phyloP scores from a whole-genome alignment of 306 rosid genomes.

The Prunus fruticosa region DNA sequence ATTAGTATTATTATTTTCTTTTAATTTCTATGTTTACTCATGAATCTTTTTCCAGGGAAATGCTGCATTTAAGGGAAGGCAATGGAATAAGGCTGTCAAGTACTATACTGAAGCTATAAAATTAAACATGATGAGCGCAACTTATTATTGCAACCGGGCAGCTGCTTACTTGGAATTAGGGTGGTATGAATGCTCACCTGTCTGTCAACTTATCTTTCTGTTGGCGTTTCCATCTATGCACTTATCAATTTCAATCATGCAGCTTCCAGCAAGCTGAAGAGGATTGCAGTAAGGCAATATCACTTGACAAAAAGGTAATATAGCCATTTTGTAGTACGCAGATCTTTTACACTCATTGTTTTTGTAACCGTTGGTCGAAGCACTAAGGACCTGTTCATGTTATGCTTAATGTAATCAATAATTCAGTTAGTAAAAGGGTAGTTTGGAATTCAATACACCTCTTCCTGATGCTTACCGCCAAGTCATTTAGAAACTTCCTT shows the following conservation, averaged over 20 bases:
- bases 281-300: constrained; percentile 73
- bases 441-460: background rate
- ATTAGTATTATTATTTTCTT: background rate
- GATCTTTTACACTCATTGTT: background rate
- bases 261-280: constrained; percentile 92
- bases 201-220: constrained; percentile 12
- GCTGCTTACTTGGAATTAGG: constrained; percentile 80
- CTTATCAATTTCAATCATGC: constrained; percentile 27
- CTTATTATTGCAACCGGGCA: constrained; percentile 83
- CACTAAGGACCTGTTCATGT: background rate
- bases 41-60: constrained; percentile 61
- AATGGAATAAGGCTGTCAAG: constrained; percentile 73
- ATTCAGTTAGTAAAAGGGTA: background rate
- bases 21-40: background rate
- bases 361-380: background rate
- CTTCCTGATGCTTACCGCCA: background rate
- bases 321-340: background rate
- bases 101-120: constrained; percentile 77
- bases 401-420: background rate
- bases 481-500: background rate
- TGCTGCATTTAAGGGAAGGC: constrained; percentile 73
- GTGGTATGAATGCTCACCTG: constrained; percentile 48
- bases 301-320: constrained; percentile 78
- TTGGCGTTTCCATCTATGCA: constrained; percentile 13
- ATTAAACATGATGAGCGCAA: constrained; percentile 52